Conservation (phyloP, 2,329 filamentous ascomycete species). For the Botrytis deweyae region DNA sequence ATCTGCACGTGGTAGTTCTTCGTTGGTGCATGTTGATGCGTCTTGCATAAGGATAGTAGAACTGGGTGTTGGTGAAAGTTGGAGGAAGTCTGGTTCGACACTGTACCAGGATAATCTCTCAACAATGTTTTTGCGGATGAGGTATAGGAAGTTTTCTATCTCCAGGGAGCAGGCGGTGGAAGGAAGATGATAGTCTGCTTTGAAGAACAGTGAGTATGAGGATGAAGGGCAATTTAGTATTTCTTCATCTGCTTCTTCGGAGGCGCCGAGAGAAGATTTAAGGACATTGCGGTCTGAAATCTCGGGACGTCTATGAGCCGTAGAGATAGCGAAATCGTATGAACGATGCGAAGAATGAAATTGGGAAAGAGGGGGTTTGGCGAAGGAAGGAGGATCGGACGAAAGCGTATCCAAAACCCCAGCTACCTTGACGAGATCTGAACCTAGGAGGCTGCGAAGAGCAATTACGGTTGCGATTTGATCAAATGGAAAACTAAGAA, state of each 20-base stretch:
- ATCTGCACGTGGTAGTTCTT: not conserved
- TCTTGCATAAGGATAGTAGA: not conserved
- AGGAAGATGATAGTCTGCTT: conserved; percentile 57
- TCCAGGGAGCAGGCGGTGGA: conserved; percentile 55
- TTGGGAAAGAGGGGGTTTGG: conserved; percentile 23
- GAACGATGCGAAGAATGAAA: conserved; percentile 24
- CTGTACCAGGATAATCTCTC: conserved; percentile 49
- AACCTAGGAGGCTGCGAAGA: conserved; percentile 56
- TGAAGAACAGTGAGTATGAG: conserved; percentile 44
- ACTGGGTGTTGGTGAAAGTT: not conserved
- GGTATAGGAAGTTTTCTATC: conserved; percentile 53
- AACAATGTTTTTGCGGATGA: conserved; percentile 51
- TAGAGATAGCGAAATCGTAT: conserved; percentile 26
- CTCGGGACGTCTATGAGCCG: not conserved
- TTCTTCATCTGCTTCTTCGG: not conserved
- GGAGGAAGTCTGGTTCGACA: conserved; percentile 40
- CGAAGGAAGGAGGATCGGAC: conserved; percentile 33
- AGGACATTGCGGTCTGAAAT: not conserved
- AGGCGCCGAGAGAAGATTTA: conserved; percentile 1
- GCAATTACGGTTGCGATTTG: conserved; percentile 58
- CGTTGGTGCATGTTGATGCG: conserved; percentile 4
- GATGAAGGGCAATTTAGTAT: conserved; percentile 21
- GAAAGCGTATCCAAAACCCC: conserved; percentile 48
- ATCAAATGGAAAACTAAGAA: conserved; percentile 58
- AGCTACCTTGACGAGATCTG: conserved; percentile 57